These are phyloP conservation scores for Acacia melanoxylon DNA, from an alignment of 306 rosid species.

Conservation along the genomic window DNA sequence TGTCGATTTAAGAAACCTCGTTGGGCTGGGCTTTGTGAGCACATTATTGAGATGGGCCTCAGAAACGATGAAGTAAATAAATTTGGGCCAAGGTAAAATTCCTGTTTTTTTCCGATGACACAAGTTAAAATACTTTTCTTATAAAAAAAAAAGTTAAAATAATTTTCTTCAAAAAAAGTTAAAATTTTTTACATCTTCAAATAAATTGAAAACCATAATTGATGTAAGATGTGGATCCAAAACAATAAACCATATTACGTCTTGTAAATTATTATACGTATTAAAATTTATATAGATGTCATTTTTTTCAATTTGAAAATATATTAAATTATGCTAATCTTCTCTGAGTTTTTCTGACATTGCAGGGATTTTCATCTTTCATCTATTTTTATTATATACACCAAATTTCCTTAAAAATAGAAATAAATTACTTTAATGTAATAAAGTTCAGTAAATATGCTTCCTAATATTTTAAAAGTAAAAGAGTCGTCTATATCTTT, in stretches of 20 bases:
- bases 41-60: neutral
- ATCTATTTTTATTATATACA: neutral
- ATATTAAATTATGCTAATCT: neutral
- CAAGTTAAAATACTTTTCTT: too few relatives aligned
- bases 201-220: neutral
- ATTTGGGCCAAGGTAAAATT: neutral
- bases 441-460: neutral
- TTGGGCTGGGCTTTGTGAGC: neutral
- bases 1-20: too few relatives aligned
- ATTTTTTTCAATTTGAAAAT: neutral
- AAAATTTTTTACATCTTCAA: neutral
- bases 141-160: too few relatives aligned
- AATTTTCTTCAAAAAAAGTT: too few relatives aligned
- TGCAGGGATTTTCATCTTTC: neutral
- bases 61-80: neutral
- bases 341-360: neutral
- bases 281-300: neutral
- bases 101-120: too few relatives aligned
- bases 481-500: neutral
- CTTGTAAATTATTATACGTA: neutral
- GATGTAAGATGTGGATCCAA: neutral
- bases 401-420: neutral
- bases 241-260: neutral
- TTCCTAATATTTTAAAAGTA: too few relatives aligned
- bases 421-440: neutral